phyloP scores from a whole-genome alignment of 2,329 filamentous ascomycete species.

The Aplosporella prunicola region DNA sequence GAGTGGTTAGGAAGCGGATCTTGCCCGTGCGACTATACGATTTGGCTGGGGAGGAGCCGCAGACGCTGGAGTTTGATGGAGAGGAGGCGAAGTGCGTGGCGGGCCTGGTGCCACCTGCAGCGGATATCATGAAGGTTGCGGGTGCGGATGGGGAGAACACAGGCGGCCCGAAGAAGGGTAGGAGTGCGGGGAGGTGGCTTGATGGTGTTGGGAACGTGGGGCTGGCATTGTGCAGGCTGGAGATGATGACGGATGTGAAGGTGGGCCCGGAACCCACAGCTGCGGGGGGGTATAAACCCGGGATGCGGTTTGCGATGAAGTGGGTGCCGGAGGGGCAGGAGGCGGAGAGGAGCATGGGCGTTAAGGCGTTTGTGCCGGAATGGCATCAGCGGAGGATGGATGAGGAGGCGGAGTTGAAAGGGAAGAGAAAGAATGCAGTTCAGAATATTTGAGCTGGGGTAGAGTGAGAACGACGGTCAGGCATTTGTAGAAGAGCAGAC shows the following conservation, averaged over 20 bases:
- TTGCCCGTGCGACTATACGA: slow-evolving; percentile 67
- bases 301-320: slow-evolving; percentile 40
- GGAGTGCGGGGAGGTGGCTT: slow-evolving; percentile 67
- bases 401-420: slow-evolving; percentile 22
- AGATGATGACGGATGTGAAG: slow-evolving; percentile 77
- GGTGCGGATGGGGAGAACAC: slow-evolving; percentile 31
- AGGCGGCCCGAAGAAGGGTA: slow-evolving; percentile 12
- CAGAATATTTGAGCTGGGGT: too few species aligned
- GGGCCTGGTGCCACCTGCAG: slow-evolving; percentile 19
- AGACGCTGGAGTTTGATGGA: background rate
- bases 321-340: slow-evolving; percentile 12
- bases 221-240: slow-evolving; percentile 74
- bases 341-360: slow-evolving; percentile 19
- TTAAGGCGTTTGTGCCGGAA: slow-evolving; percentile 62
- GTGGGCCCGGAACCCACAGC: slow-evolving; percentile 39
- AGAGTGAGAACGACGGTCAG: too few species aligned
- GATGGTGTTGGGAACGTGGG: slow-evolving; percentile 75
- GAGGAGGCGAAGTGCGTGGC: slow-evolving; percentile 24
- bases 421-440: slow-evolving; percentile 10
- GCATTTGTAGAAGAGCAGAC: too few species aligned
- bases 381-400: slow-evolving; percentile 50
- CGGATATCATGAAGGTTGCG: slow-evolving; percentile 45
- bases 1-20: slow-evolving; percentile 84
- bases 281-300: slow-evolving; percentile 47
- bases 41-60: background rate